These are phyloP conservation scores for Chloranthus sessilifolius DNA, from an alignment of 164 flowering plant species.

Conservation along the genomic window DNA sequence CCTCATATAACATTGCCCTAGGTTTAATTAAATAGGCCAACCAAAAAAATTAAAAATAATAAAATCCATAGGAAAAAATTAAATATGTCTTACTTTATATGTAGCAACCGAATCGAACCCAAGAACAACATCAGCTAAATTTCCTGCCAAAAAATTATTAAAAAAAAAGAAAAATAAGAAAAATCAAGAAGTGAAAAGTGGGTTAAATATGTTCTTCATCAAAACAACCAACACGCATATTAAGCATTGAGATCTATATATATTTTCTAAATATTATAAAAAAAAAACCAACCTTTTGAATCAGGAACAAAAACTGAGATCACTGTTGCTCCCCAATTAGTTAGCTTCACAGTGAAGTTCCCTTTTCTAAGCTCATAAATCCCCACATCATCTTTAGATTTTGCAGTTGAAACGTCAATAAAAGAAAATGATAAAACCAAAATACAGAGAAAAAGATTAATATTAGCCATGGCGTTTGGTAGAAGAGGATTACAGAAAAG, in stretches of 20 bases:
- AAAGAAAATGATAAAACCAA: slow-evolving; percentile 8
- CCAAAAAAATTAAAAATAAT: neutral
- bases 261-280: neutral
- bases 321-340: slow-evolving; percentile 76
- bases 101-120: slow-evolving; percentile 47
- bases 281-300: slow-evolving; percentile 37
- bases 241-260: neutral
- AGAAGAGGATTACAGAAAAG: neutral
- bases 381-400: slow-evolving; percentile 15
- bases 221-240: neutral
- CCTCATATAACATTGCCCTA: neutral
- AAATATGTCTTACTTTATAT: slow-evolving; percentile 9
- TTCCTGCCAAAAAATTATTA: slow-evolving; percentile 36
- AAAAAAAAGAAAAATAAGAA: neutral
- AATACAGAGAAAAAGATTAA: slow-evolving; percentile 8
- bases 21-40: neutral
- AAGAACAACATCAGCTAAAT: slow-evolving; percentile 68
- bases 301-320: slow-evolving; percentile 68
- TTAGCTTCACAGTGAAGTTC: slow-evolving; percentile 49
- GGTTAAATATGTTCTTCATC: neutral
- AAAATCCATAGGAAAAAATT: neutral
- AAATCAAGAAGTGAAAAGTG: no score
- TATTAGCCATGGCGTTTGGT: slow-evolving; percentile 14
- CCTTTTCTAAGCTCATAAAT: slow-evolving; percentile 57
- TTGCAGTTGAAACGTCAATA: slow-evolving; percentile 5